Evolutionary conservation across 2,329 filamentous ascomycete species (phyloP), one percentile per base, ranked within the genome.

Genomic region (Gnomoniopsis sp.): DNA sequence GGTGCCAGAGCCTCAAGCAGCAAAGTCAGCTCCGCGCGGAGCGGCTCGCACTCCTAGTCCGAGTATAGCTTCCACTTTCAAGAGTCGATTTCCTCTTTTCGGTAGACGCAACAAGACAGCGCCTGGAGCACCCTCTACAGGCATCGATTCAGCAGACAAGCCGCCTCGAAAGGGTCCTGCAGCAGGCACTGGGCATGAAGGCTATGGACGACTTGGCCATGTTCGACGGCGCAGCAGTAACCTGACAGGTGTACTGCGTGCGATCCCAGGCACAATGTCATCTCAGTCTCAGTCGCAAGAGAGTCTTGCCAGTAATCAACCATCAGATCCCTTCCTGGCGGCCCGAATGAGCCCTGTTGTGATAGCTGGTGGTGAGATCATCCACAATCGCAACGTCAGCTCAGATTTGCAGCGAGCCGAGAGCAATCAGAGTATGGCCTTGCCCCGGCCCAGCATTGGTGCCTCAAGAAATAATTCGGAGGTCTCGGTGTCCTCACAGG

Each of bases 141-240:
- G 71, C 21, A 60, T 70, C 0, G 81, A 86, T n/a, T 85, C 82
- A 68, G 79, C 81, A 41, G 85, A 87, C 10, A 86, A 81, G 63
- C 69, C 77, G 8, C 61, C 77, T 23, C 83, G 89, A 30, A 93
- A 91, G 72, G 93, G 93, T 0, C 93, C 93, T 22, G 85, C 83
- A 17, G 93, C 93, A 44, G 93, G 93, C n/a, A 98, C 93, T 41
- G 93, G 93, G 0, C 92, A 98, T 67, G 93, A 98, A 75, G 89
- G 89, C 1, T 93, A 93, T 67, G 88, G 88, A 0, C 83, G 82
- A 57, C 78, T 90, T 57, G 85, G 86, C 2, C 76, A 80, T 6
- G 67, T 77, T 33, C 83, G 86, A 59, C 82, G 88, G 33, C 83
- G 88, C 55, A 91, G 86, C 66, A 84, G 81, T 60, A 87, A 84